These are phyloP conservation scores for Microcera coccophila DNA, from an alignment of 2,329 filamentous ascomycete genomes.

Conservation along the genomic window DNA sequence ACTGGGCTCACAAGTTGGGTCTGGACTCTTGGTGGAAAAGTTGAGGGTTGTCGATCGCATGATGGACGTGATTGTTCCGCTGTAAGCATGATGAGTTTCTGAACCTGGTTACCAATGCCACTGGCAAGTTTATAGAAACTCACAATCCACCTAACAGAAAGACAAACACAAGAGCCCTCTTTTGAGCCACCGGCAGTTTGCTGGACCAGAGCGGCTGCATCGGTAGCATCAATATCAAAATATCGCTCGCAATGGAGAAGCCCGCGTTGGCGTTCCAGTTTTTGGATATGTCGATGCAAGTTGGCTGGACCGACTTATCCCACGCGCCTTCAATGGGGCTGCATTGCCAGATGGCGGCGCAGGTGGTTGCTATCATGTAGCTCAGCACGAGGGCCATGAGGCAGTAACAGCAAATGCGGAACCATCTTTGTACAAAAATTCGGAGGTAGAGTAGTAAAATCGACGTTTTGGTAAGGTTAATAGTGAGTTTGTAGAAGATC, in stretches of 20 bases:
- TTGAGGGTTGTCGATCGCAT: conserved; percentile 39
- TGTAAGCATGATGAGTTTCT: too few species aligned
- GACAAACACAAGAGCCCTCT: conserved; percentile 39
- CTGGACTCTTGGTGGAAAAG: conserved; percentile 36
- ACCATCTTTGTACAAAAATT: conserved; percentile 47
- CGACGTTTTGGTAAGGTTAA: conserved; percentile 51
- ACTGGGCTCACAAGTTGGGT: conserved; percentile 34
- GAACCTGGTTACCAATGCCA: too few species aligned
- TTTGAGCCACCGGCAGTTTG: conserved; percentile 39
- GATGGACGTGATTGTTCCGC: conserved; percentile 40
- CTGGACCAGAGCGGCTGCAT: conserved; percentile 45
- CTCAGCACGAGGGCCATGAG: conserved; percentile 40
- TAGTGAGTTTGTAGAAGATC: conserved; percentile 51
- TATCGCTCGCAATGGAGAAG: conserved; percentile 45
- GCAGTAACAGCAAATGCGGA: conserved; percentile 40
- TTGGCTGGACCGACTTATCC: conserved; percentile 39
- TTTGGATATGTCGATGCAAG: conserved; percentile 43
- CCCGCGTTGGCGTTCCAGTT: conserved; percentile 50
- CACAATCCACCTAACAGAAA: conserved; percentile 43
- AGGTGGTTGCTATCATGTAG: conserved; percentile 45
- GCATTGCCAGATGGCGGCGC: conserved; percentile 49
- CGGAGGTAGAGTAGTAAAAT: conserved; percentile 52
- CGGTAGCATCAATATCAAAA: conserved; percentile 44
- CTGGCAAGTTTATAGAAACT: conserved; percentile 21
- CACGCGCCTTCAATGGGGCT: conserved; percentile 44